Base-by-base conservation (phyloP, 2,329 filamentous ascomycete species). In the Hypoxylon sp. region DNA sequence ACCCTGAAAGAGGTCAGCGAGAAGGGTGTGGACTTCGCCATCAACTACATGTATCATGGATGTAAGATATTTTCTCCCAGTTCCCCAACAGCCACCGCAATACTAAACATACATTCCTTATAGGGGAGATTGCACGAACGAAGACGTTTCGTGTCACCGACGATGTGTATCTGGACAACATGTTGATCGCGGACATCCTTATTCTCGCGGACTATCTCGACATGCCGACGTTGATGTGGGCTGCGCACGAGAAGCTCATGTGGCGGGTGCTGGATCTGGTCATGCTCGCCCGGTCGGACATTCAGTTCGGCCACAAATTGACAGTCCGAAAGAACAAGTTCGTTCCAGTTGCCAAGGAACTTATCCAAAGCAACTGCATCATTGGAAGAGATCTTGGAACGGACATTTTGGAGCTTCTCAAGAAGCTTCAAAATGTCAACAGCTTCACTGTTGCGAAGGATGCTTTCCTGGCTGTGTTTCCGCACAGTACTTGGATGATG, bases 151-250 rank as follows among this genome's bases (percentile, higher is more conserved):
- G 13, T 32, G 3, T 32, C 3, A 5, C 8, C 11, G 2, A 15
- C 8, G 34, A 39, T 11, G 4, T 17, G 11, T n/a, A 1, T 6
- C 15, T 7, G 24, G 3, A 3, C 24, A 11, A 11, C 28, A n/a
- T 17, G 4, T 10, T 17, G 2, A 28, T 47, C 1, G 48, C 48
- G 4, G 15, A 39, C 1, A 11, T 59, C 6, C 20, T 32, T 8
- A 19, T 51, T 3, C 1, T 58, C 4, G 47, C 47, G 0, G 47
- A 52, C 11, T 58, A 51, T 4, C 26, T 58, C 1, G 56, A 58
- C 20, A 50, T 50, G 5, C 56, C 47, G 1, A 8, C 3, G 2
- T 28, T 58, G 4, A 34, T 19, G 6, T 58, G 46, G 19, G 47
- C 26, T 4, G 34, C 56, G 11, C 20, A 34, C 13, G 3, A 4